Base-by-base conservation (phyloP, 805 yeast species). In the Torulaspora gathmanii region DNA sequence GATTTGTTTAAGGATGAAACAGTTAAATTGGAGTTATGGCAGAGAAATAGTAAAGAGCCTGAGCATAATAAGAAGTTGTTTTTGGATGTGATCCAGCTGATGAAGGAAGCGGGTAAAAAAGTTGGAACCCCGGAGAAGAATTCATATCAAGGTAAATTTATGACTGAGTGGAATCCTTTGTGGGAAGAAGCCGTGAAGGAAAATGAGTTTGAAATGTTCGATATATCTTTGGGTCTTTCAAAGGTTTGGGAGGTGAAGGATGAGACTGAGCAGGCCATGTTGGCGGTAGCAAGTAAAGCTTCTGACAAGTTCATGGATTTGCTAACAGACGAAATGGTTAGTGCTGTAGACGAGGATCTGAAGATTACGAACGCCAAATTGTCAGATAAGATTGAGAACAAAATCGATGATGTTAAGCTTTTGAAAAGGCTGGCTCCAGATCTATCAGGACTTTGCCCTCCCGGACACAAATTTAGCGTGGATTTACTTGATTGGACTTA, bases 401-500 rank as follows among this genome's bases (percentile, higher is more conserved):
- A 82, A 64, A 83, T 91, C 55, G 96, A 88, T 57, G 87, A 85
- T 58, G 69, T 70, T n/a, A 80, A 78, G 54, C 84, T 85, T 70
- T 78, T 82, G 63, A 74, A 74, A 45, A 64, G 67, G 33, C 61
- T 78, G 57, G 78, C 80, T 57, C 75, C 77, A 52, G 72, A 74
- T 46, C 53, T 77, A 16, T 51, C 60, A n/a, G 35, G 46, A 6
- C 42, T 61, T 29, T 55, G 63, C 30, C 66, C 67, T 7, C 19
- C 54, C 6, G 82, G 84, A 37, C 70, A 76, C 27, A 91, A 84
- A 44, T 83, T 89, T 50, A 95, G 88, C 57, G 71, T 83, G 4
- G 80, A 78, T 50, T 77, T 80, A 51, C 69, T 91, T 16, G 98
- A 91, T 63, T 91, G 97, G 96, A 86, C 95, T 53, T 88, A 86